Evolutionary conservation across 768 basidiomycete genomes (phyloP), one percentile per base, ranked within the genome.

Genomic region (Hypsizygus marmoreus): DNA sequence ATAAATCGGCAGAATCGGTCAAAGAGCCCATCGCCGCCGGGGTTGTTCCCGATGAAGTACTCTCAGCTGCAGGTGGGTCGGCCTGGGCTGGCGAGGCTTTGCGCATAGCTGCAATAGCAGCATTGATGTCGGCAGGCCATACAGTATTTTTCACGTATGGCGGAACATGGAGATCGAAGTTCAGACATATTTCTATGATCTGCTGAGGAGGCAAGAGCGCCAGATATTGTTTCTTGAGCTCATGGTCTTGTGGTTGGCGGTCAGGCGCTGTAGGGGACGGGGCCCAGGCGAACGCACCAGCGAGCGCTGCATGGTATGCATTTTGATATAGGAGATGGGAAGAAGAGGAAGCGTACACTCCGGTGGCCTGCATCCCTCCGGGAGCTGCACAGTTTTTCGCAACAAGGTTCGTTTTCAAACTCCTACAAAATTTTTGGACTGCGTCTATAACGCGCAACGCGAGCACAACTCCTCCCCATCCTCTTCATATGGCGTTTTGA

Each of bases 181-280:
- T 74, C 49, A 91, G 72, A 61, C 86, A 90, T 57, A 91, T 81
- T 55, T 89, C 88, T 59, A 91, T 87, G 59, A 91, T 76, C 66
- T 90, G 86, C 34, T 78, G 74, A 16, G 76, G 79, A 17, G 82
- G 76, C 6, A 91, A 73, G 16, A 88, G 73, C 17, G 75, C 72
- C 32, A 91, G 72, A 68, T 91, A 91, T 50, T 79, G 77, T 53
- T 80, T 77, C 63, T 88, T 89, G 67, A 85, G 79, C 40, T 81
- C 73, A 62, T 82, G 75, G 59, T 82, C 79, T 66, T 70, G 66
- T 40, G 61, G 62, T 28, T 25, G 54, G 45, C 54, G 40, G 58
- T 45, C 37, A 55, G 53, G 48, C 22, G 31, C 26, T 28, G 29
- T 45, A 47, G 32, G 29, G 57, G 34, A 45, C 50, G 53, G 40